Conservation (phyloP, 2,329 filamentous ascomycete species). For the Orbilia oligospora region DNA sequence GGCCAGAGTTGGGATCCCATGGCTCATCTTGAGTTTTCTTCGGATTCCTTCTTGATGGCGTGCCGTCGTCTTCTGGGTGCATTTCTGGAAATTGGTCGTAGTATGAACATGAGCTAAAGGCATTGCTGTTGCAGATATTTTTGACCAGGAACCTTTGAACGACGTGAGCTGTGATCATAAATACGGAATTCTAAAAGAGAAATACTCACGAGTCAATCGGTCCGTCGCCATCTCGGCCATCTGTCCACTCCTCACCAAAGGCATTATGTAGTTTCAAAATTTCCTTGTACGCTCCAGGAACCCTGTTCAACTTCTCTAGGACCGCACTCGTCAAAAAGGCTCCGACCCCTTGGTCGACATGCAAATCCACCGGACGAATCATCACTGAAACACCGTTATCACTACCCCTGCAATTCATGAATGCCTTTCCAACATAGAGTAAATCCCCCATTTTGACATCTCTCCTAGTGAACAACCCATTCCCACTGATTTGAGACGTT, state of each 20-base stretch:
- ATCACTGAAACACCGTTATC: conserved; percentile 33
- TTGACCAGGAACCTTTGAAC: conserved; percentile 34
- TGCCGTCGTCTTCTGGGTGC: not conserved
- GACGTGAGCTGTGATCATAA: not conserved
- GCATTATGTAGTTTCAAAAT: conserved; percentile 21
- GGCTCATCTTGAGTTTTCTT: conserved; percentile 24
- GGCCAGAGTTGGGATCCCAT: conserved; percentile 43
- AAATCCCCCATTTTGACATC: conserved; percentile 49
- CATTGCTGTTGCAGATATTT: conserved; percentile 31
- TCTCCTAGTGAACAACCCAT: conserved; percentile 31
- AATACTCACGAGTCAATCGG: conserved; percentile 40
- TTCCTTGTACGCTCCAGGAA: conserved; percentile 5
- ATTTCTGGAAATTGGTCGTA: conserved; percentile 45
- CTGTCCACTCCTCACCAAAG: not conserved
- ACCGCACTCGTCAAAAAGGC: conserved; percentile 5
- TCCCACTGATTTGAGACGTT: conserved; percentile 20
- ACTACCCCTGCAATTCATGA: conserved; percentile 30
- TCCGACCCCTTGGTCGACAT: conserved; percentile 1
- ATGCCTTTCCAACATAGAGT: conserved; percentile 34
- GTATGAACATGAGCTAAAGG: conserved; percentile 40
- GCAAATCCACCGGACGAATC: conserved; percentile 5
- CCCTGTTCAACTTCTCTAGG: conserved; percentile 24
- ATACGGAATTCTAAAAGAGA: not conserved
- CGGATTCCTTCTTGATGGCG: not conserved
- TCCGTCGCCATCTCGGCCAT: not conserved